Percentiles rank a stretch among this genome's conserved stretches.
Conservation (phyloP, 2,329 filamentous ascomycete genomes). For the Aureobasidium sp. region DNA sequence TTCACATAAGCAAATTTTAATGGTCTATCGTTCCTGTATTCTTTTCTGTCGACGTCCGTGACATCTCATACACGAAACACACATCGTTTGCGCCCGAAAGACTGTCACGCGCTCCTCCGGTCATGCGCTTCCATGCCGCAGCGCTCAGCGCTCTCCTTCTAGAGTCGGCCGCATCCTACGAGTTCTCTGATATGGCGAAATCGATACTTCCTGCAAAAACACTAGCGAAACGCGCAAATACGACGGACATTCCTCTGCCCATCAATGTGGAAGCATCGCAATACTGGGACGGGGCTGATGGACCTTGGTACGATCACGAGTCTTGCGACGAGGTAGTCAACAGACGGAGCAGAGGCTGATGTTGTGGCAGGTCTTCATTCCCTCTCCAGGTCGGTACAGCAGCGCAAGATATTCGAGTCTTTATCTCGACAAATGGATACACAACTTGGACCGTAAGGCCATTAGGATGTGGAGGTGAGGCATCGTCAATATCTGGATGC, state of each 20-base stretch:
- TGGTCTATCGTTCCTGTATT: not conserved
- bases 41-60: not conserved
- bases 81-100: not conserved
- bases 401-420: conserved; percentile 25
- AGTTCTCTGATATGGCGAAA: not conserved
- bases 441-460: conserved; percentile 22
- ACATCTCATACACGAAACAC: not conserved
- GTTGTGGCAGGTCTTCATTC: conserved; percentile 30
- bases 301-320: conserved; percentile 15
- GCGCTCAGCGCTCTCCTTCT: conserved; percentile 7
- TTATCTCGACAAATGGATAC: conserved; percentile 25
- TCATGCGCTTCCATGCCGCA: not conserved
- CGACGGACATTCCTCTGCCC: conserved; percentile 21
- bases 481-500: conserved; percentile 22
- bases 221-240: conserved; percentile 11
- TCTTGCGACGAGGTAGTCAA: not conserved
- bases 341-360: conserved; percentile 14
- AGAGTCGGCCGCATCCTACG: not conserved
- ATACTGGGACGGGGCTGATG: conserved; percentile 29
- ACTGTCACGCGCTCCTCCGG: not conserved
- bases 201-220: not conserved
- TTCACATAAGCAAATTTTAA: not conserved
- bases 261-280: conserved; percentile 27
- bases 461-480: conserved; percentile 17
- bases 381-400: conserved; percentile 25